A percentile compares a stretch with the other conserved stretches of the same genome.
Conservation (phyloP, 805 yeast genomes). For the Starmerella asiatica region DNA sequence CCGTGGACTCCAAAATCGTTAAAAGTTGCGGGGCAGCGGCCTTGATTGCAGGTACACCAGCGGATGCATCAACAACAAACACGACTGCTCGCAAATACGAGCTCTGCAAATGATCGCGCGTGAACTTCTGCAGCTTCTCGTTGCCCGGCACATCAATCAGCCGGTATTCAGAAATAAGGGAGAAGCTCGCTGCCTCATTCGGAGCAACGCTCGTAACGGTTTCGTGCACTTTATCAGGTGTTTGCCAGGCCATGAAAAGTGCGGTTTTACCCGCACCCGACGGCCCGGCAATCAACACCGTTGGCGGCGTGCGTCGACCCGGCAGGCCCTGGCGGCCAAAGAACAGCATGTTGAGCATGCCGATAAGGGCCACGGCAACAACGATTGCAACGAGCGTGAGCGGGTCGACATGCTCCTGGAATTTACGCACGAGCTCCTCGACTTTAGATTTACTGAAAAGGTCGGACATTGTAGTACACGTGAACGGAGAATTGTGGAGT, state of each 20-base stretch:
- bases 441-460: too few species aligned
- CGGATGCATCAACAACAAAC: constrained; percentile 65
- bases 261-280: constrained; percentile 55
- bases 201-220: constrained; percentile 17
- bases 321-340: not conserved
- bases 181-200: constrained; percentile 6
- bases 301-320: constrained; percentile 30
- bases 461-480: too few species aligned
- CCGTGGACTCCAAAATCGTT: constrained; percentile 48
- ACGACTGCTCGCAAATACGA: constrained; percentile 44
- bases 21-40: constrained; percentile 46
- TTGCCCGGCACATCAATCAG: constrained; percentile 86
- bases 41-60: constrained; percentile 36
- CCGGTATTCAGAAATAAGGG: constrained; percentile 10
- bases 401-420: too few species aligned
- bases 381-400: too few species aligned
- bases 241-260: constrained; percentile 30
- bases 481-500: too few species aligned
- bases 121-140: constrained; percentile 49
- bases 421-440: too few species aligned
- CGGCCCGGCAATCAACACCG: constrained; percentile 53
- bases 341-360: not conserved
- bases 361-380: not conserved
- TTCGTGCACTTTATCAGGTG: not conserved
- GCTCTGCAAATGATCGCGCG: constrained; percentile 37